Evolutionary conservation across 768 basidiomycete species (phyloP).

Genomic region (Mycena epipterygia): DNA sequence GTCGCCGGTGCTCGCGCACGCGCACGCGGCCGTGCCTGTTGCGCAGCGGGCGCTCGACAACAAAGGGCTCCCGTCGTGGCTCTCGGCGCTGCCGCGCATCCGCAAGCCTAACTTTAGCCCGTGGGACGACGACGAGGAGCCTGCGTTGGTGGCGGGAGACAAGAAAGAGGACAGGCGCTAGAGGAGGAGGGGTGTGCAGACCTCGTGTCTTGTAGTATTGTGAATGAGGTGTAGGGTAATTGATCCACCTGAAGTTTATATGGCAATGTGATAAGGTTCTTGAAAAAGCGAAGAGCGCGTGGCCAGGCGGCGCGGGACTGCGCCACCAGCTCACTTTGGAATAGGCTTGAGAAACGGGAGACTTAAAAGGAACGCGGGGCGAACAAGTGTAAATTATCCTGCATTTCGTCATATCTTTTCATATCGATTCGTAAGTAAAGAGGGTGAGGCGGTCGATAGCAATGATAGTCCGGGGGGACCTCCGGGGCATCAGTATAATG

Average conservation of each 20-base stretch:
- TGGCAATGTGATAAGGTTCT: slow-evolving; percentile 36
- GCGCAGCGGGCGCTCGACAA: slow-evolving; percentile 43
- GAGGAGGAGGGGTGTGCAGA: slow-evolving; percentile 7
- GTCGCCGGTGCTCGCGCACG: slow-evolving; percentile 71
- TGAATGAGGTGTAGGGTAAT: slow-evolving; percentile 36
- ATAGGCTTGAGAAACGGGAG: background rate
- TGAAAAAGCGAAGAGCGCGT: slow-evolving; percentile 20
- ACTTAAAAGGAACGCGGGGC: background rate
- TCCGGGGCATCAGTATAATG: slow-evolving; percentile 31
- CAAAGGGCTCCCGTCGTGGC: slow-evolving; percentile 72
- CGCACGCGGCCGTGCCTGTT: slow-evolving; percentile 43
- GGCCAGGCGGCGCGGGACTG: slow-evolving; percentile 1
- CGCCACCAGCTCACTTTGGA: background rate
- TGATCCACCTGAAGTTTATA: slow-evolving; percentile 37
- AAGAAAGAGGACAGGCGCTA: slow-evolving; percentile 15
- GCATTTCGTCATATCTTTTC: slow-evolving; percentile 38
- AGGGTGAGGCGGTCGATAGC: slow-evolving; percentile 27
- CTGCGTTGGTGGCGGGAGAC: slow-evolving; percentile 23
- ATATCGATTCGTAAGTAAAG: slow-evolving; percentile 35
- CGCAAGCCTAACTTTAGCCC: slow-evolving; percentile 84
- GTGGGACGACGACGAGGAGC: slow-evolving; percentile 85
- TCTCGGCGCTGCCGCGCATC: slow-evolving; percentile 74
- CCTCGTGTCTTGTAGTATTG: slow-evolving; percentile 36
- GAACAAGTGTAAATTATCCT: slow-evolving; percentile 25
- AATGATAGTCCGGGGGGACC: slow-evolving; percentile 23